Percentiles rank a stretch among this genome's conserved stretches.
Evolutionary conservation across 129 eudicot genomes (phyloP).

Genomic region (Artemisia tridentata): DNA sequence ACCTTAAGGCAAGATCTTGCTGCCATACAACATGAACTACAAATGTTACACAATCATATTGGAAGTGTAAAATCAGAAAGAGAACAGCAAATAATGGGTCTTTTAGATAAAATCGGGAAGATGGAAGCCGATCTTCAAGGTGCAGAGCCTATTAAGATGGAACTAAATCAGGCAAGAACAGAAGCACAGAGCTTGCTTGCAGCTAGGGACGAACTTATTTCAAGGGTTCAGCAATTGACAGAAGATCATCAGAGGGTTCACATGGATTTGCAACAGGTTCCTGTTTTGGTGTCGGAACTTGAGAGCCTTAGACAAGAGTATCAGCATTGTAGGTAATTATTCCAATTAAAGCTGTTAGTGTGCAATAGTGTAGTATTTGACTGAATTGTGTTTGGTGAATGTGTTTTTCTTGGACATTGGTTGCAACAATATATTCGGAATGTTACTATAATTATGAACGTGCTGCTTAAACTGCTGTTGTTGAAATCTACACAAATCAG

Average conservation of each 20-base stretch:
- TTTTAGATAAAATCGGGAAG: slow-evolving; percentile 58
- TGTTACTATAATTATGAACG: neutral
- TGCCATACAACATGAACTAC: slow-evolving; percentile 74
- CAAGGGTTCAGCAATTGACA: slow-evolving; percentile 56
- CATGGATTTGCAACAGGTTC: slow-evolving; percentile 70
- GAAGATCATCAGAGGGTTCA: slow-evolving; percentile 74
- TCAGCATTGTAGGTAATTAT: slow-evolving; percentile 70
- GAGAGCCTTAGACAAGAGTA: slow-evolving; percentile 81
- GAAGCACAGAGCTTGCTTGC: slow-evolving; percentile 74
- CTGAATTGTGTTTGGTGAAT: slow-evolving; percentile 2
- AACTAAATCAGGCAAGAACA: slow-evolving; percentile 60
- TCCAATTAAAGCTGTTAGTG: slow-evolving; percentile 14
- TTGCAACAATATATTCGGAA: neutral
- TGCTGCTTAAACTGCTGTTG: slow-evolving; percentile 10
- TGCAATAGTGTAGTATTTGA: neutral
- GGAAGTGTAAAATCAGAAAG: slow-evolving; percentile 57
- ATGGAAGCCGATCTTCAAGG: slow-evolving; percentile 76
- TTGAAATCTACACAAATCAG: neutral
- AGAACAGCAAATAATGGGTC: slow-evolving; percentile 65
- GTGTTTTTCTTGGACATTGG: neutral
- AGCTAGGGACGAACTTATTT: slow-evolving; percentile 65
- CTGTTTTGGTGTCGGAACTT: slow-evolving; percentile 64
- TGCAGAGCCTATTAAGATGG: slow-evolving; percentile 56
- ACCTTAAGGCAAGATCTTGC: slow-evolving; percentile 84
- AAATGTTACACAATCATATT: slow-evolving; percentile 59